Base-by-base conservation (phyloP, 208 protist species). In the Leishmania guyanensis region DNA sequence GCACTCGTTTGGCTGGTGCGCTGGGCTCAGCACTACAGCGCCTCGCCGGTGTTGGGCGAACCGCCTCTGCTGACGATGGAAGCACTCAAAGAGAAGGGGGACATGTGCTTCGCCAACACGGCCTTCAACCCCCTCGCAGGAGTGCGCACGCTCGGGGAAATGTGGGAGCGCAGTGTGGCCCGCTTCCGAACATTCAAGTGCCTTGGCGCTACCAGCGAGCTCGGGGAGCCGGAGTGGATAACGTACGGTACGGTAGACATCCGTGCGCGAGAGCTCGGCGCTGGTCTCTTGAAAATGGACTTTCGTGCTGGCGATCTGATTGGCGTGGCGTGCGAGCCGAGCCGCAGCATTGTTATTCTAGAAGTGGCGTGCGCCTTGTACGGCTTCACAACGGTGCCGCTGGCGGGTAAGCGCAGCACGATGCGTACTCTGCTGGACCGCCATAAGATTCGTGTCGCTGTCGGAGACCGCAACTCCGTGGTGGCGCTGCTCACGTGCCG, bases 291-390 rank as follows among this genome's bases (percentile, higher is more conserved):
- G 20, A 75, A 88, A 46, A 79, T 94, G 29, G 92, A 93, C 39
- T 80, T 95, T 56, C 70, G 64, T 22, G 84, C 83, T 2, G 95
- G 95, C n/a, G 92, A 96, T 73, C 79, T 92, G 29, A 90, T 98
- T 56, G 95, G 93, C 5, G 91, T 98, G 16, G 87, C 92, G 69
- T 93, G 89, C 80, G 91, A 94, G 75, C 89, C 93, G 20, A 90
- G 86, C 72, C 77, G 79, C 36, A 89, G 87, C 71, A 84, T 89
- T 0, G 75, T 91, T 6, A 77, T 96, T 58, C 81, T 96, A 10
- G 93, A 98, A 16, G 58, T 98, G 50, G 91, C 92, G 6, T 97
- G 93, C 68, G 82, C 87, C 4, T 70, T 88, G 33, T 95, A 93
- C 83, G 93, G 93, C 26, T 91, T 95, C 74, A 83, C 88, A 46